Evolutionary conservation across 345 rosid species (phyloP).

Genomic region (Diplotaxis tenuifolia): DNA sequence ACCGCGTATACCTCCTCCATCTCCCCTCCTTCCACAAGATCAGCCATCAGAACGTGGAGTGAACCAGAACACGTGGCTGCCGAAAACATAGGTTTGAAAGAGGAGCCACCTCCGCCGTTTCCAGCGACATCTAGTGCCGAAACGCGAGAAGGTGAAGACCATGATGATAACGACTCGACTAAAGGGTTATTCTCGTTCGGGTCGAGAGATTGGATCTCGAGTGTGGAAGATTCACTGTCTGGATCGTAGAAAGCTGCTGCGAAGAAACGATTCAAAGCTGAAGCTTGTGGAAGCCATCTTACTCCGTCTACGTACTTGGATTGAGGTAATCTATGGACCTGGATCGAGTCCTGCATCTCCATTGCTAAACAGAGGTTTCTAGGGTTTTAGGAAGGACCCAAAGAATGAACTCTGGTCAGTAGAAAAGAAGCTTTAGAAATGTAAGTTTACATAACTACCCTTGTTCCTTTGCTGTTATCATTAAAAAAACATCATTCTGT

Average conservation of each 20-base stretch:
- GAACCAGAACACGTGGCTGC: constrained; percentile 61
- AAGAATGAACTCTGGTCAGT: constrained; percentile 10
- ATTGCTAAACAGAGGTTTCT: constrained; percentile 39
- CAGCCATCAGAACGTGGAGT: constrained; percentile 45
- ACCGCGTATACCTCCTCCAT: constrained; percentile 40
- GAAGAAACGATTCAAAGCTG: constrained; percentile 58
- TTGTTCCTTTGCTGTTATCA: too few species aligned
- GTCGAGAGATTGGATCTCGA: constrained; percentile 54
- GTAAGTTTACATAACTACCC: neutral
- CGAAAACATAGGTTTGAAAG: constrained; percentile 46
- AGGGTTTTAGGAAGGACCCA: constrained; percentile 18
- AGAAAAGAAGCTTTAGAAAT: constrained; percentile 31
- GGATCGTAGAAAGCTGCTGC: constrained; percentile 56
- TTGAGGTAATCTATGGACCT: constrained; percentile 57
- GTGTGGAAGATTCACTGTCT: constrained; percentile 47
- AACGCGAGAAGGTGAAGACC: constrained; percentile 60
- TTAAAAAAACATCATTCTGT: too few species aligned
- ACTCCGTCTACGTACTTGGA: constrained; percentile 61
- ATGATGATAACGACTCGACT: constrained; percentile 43
- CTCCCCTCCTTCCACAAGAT: constrained; percentile 34
- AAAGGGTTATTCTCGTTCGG: constrained; percentile 25
- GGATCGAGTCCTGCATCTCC: constrained; percentile 50
- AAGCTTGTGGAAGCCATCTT: constrained; percentile 81
- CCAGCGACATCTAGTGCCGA: constrained; percentile 53
- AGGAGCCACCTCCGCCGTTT: constrained; percentile 15